phyloP scores from a whole-genome alignment of 1,139 yeast species.

The Kodamaea fungicola region DNA sequence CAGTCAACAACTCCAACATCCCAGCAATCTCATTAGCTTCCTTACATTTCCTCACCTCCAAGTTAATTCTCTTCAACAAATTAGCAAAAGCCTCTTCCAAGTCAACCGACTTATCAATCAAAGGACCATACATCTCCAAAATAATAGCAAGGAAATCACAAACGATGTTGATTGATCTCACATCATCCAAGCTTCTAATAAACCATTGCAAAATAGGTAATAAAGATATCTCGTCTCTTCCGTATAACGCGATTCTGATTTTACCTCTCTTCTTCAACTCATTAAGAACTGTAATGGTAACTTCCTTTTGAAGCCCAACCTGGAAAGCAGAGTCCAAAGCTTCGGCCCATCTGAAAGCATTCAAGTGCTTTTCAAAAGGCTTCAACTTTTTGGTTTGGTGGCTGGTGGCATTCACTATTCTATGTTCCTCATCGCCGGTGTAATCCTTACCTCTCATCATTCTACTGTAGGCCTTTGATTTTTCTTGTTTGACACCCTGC shows the following conservation, averaged over 20 bases:
- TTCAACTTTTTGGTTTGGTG: constrained; percentile 58
- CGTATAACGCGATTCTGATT: constrained; percentile 69
- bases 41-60: constrained; percentile 73
- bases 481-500: constrained; percentile 47
- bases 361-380: constrained; percentile 78
- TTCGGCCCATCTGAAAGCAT: constrained; percentile 88
- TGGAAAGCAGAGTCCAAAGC: constrained; percentile 85
- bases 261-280: constrained; percentile 89
- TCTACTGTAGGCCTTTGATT: constrained; percentile 57
- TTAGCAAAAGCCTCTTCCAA: constrained; percentile 67
- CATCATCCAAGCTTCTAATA: constrained; percentile 70
- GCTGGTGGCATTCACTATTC: constrained; percentile 56
- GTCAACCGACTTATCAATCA: constrained; percentile 74
- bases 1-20: constrained; percentile 79
- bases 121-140: constrained; percentile 71
- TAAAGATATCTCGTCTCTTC: constrained; percentile 80
- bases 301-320: constrained; percentile 73
- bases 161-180: constrained; percentile 67
- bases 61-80: constrained; percentile 56
- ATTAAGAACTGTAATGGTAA: constrained; percentile 73
- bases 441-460: constrained; percentile 92
- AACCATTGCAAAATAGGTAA: constrained; percentile 89
- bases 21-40: constrained; percentile 92
- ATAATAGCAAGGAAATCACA: constrained; percentile 84
- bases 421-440: constrained; percentile 83